Evolutionary conservation across 371 early-diverging fungal genomes (phyloP).

Genomic region (Syncephalastrum contaminatum): DNA sequence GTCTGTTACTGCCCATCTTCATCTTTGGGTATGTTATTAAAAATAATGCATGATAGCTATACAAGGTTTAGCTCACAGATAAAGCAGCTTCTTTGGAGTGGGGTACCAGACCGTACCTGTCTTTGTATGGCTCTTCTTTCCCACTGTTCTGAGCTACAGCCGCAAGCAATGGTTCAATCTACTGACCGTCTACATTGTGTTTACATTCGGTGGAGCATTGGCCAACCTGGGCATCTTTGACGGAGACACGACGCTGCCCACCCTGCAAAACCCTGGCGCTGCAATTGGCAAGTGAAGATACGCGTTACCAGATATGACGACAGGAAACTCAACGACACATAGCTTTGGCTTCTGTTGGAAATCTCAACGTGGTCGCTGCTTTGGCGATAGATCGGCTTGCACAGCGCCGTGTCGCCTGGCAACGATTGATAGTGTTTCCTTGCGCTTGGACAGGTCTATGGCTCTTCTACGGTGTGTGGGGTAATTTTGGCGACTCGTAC

Average conservation of each 20-base stretch:
- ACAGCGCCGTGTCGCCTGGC: conserved; percentile 1
- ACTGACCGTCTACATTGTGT: conserved; percentile 11
- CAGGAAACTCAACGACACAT: no score
- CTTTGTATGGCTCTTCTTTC: conserved; percentile 21
- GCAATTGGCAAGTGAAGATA: not conserved
- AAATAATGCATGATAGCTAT: no score
- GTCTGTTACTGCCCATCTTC: no score
- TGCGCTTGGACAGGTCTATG: conserved; percentile 28
- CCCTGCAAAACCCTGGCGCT: conserved; percentile 14
- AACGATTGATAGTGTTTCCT: conserved; percentile 30
- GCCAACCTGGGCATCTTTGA: conserved; percentile 23
- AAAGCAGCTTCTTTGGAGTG: conserved; percentile 26
- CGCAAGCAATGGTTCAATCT: conserved; percentile 18
- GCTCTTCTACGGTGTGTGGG: conserved; percentile 14
- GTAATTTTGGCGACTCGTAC: conserved; percentile 25
- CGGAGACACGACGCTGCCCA: conserved; percentile 1
- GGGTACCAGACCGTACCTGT: conserved; percentile 38
- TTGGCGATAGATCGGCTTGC: conserved; percentile 15
- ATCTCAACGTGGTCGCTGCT: conserved; percentile 6
- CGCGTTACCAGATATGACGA: no score
- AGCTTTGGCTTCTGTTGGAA: conserved; percentile 9
- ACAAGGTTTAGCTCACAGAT: no score
- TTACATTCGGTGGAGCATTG: conserved; percentile 11
- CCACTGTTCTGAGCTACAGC: conserved; percentile 25
- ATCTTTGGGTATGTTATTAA: no score